These are phyloP conservation scores for Gliomastix tumulicola DNA, from an alignment of 2,329 filamentous ascomycete species.

Conservation along the genomic window DNA sequence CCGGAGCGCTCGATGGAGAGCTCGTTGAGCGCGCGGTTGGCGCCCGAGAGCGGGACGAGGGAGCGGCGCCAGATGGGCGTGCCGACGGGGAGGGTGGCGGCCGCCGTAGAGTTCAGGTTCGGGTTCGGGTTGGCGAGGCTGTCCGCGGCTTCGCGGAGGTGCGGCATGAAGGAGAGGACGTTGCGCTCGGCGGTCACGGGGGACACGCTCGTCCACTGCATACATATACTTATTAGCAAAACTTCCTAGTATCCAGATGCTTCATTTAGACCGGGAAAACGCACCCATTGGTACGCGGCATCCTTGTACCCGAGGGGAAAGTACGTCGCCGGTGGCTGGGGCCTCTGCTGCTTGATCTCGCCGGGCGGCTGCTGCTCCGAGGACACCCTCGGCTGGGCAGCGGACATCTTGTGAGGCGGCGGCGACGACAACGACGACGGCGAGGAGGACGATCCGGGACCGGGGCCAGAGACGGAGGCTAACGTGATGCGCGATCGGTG, in stretches of 20 bases:
- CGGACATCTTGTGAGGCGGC: conserved; percentile 20
- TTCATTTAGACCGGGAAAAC: conserved; percentile 19
- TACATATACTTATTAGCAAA: no score
- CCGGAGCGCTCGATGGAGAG: conserved; percentile 81
- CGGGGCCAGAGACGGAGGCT: conserved; percentile 10
- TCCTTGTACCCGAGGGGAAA: conserved; percentile 92
- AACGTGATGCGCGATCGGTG: conserved; percentile 32
- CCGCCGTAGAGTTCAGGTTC: conserved; percentile 28
- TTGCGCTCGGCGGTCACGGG: conserved; percentile 79
- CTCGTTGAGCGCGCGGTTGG: conserved; percentile 84
- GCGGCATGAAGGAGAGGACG: conserved; percentile 80
- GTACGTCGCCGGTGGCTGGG: conserved; percentile 29
- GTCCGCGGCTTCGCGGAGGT: conserved; percentile 70
- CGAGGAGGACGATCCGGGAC: conserved; percentile 7
- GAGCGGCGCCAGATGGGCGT: conserved; percentile 79
- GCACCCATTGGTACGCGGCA: conserved; percentile 83
- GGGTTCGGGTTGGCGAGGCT: conserved; percentile 42
- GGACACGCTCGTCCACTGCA: conserved; percentile 77
- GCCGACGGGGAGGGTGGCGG: conserved; percentile 69
- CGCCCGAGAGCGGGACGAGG: conserved; percentile 78
- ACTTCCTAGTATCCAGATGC: not conserved
- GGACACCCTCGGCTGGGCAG: conserved; percentile 16
- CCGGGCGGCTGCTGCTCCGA: not conserved
- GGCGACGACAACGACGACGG: no score
- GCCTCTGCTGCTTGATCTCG: conserved; percentile 16